Percentiles rank a stretch among this genome's conserved stretches.
These are phyloP conservation scores for Candida sanyiensis DNA, from an alignment of 805 yeast species.

Conservation along the genomic window DNA sequence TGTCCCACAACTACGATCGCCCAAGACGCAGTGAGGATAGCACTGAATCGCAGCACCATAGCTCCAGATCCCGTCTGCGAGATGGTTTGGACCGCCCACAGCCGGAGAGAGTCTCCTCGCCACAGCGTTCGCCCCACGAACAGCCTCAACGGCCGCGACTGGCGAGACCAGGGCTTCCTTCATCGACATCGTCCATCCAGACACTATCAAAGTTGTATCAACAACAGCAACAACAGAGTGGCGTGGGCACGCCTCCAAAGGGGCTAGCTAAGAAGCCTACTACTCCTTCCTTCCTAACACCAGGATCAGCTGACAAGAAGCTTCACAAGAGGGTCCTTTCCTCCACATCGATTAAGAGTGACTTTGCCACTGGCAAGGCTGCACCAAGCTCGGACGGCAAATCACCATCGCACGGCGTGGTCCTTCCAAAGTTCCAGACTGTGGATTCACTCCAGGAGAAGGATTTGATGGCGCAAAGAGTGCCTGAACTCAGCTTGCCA, in stretches of 20 bases:
- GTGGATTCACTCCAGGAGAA: too few species aligned
- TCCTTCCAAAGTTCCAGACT: too few species aligned
- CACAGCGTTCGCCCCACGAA: neutral
- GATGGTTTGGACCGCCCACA: neutral
- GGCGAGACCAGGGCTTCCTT: constrained; percentile 4
- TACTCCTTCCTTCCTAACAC: constrained; percentile 7
- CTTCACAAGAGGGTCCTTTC: constrained; percentile 23
- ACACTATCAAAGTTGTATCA: constrained; percentile 24
- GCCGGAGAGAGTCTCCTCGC: neutral
- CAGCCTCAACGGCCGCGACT: neutral
- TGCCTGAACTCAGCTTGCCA: constrained; percentile 1
- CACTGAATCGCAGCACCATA: too few species aligned
- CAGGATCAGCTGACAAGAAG: constrained; percentile 15
- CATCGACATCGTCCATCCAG: constrained; percentile 22
- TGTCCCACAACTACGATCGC: neutral
- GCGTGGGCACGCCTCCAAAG: too few species aligned
- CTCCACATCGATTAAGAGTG: constrained; percentile 17
- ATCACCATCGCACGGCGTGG: too few species aligned
- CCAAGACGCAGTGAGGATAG: neutral
- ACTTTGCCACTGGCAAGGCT: constrained; percentile 15
- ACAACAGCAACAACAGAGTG: constrained; percentile 13
- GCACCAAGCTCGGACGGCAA: too few species aligned
- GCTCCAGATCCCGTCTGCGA: too few species aligned
- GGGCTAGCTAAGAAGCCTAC: too few species aligned
- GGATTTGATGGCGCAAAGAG: too few species aligned